phyloP scores from a whole-genome alignment of 768 basidiomycete genomes.

The Trametes maxima region DNA sequence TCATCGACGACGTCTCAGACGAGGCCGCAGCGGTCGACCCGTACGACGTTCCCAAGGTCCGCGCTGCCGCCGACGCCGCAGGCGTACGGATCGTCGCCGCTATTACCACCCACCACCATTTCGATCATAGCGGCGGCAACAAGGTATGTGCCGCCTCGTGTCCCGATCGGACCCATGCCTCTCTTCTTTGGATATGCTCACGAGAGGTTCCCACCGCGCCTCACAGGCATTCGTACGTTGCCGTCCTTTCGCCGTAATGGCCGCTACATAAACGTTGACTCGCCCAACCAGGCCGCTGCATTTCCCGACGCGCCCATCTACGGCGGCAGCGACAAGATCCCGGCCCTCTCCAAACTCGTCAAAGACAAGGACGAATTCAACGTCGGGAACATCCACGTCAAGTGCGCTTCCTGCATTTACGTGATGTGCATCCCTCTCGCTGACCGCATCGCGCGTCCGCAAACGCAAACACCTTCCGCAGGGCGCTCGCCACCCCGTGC shows the following conservation, averaged over 20 bases:
- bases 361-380: constrained; percentile 81
- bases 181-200: background rate
- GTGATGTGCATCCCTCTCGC: background rate
- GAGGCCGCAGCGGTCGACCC: constrained; percentile 82
- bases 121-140: constrained; percentile 90
- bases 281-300: constrained; percentile 40
- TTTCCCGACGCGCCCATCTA: constrained; percentile 60
- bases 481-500: constrained; percentile 87
- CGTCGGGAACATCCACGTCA: constrained; percentile 67
- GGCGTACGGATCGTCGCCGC: constrained; percentile 69
- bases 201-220: background rate
- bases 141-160: constrained; percentile 45
- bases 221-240: constrained; percentile 51
- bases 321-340: constrained; percentile 76
- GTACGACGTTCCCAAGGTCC: constrained; percentile 72
- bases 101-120: constrained; percentile 92
- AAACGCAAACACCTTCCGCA: constrained; percentile 30
- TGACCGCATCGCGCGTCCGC: background rate
- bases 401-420: constrained; percentile 38
- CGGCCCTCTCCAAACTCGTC: constrained; percentile 70
- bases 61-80: constrained; percentile 58
- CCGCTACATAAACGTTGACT: background rate
- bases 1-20: constrained; percentile 68
- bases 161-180: constrained; percentile 7
- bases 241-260: background rate